Base-by-base conservation (phyloP, 768 basidiomycete species). In the Lentinula edodes region DNA sequence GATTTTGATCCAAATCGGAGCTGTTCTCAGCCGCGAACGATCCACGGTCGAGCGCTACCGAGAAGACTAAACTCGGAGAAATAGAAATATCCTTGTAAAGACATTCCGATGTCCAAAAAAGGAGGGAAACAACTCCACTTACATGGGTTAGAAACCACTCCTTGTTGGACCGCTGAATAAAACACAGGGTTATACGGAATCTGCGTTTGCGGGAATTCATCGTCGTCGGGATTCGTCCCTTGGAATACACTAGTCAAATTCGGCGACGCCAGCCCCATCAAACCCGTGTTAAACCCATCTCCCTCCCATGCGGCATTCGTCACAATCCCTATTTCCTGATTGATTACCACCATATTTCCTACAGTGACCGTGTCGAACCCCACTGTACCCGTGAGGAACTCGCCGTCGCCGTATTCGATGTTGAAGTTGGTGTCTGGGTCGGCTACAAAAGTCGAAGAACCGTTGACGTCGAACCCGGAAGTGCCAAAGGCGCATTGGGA, bases 181-280 rank as follows among this genome's bases (percentile, higher is more conserved):
- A 69, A 66, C 9, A 69, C 56, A 0, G 68, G 67, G 43, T 61
- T 57, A 45, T 69, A 69, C 0, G 62, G 64, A 7, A 65, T 16
- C 13, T 65, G 62, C 58, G 60, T 64, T 13, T 60, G 60, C 0
- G n/a, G 54, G 1, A 65, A 62, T 0, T 51, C 46, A 48, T 68
- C 69, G n/a, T 45, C 56, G 23, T 50, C 61, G 2, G 67, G 69
- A 48, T 69, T 56, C 3, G 66, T 68, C 3, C 64, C 66, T 23
- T 63, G 64, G 28, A 54, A 68, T 1, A 70, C 65, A 32, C 64
- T 67, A 5, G 68, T 69, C 58, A 69, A 50, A 9, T 58, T 64
- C 0, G 68, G 68, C 51, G 62, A 69, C 7, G 67, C 67, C 15
- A 69, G 61, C n/a, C 68, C 68, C n/a, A 66, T 58, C 1, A 68